Percentiles rank a stretch among this genome's conserved stretches.
Conservation (phyloP, 2,329 filamentous ascomycete species). For the Paecilomyces variotii region DNA sequence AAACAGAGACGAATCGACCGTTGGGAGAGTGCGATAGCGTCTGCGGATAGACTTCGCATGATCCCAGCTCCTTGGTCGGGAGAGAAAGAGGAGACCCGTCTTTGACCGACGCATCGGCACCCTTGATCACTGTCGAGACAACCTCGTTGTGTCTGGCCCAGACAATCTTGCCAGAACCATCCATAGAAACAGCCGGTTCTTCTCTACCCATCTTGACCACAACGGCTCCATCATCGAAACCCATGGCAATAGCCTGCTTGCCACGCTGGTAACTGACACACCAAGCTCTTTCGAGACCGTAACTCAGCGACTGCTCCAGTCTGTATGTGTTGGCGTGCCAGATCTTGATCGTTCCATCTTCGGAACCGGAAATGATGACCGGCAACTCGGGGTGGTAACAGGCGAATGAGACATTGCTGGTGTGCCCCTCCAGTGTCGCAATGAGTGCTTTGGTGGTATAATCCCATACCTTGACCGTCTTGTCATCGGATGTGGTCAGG, state of each 20-base stretch:
- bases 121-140: constrained; percentile 89
- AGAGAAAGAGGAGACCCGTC: constrained; percentile 81
- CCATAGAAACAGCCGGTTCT: constrained; percentile 97
- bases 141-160: constrained; percentile 96
- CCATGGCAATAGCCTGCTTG: constrained; percentile 87
- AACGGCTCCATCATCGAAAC: constrained; percentile 95
- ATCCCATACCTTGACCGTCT: constrained; percentile 97
- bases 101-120: constrained; percentile 73
- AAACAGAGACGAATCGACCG: constrained; percentile 79
- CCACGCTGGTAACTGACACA: constrained; percentile 94
- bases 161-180: constrained; percentile 87
- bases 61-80: constrained; percentile 88
- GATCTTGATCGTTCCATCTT: constrained; percentile 94
- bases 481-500: constrained; percentile 91
- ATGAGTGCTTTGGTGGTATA: constrained; percentile 98
- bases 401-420: constrained; percentile 95
- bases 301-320: constrained; percentile 91
- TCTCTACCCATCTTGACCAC: constrained; percentile 97
- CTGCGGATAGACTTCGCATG: constrained; percentile 93
- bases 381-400: constrained; percentile 96
- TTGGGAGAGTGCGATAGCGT: constrained; percentile 95
- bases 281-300: constrained; percentile 93
- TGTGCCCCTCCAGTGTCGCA: constrained; percentile 92
- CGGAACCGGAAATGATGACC: constrained; percentile 94
- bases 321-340: constrained; percentile 98